Base-by-base conservation (phyloP, 768 basidiomycete species). In the Serendipita vermifera region DNA sequence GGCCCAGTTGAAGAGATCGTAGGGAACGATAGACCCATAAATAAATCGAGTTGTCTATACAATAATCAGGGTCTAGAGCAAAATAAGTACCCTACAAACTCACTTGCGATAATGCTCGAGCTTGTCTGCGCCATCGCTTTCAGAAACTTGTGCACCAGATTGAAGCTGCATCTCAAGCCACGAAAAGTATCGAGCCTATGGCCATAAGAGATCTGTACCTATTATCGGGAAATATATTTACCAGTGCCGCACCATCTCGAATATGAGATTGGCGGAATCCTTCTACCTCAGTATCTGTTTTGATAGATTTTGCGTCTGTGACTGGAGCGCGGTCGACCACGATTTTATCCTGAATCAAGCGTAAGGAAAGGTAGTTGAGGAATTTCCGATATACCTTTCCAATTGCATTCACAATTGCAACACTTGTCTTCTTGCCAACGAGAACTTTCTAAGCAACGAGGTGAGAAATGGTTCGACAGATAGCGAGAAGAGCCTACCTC, bases 1-100 rank as follows among this genome's bases (percentile, higher is more conserved):
- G 92, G 81, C 0, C 94, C 94, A 3, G 87, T 82, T 0, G 88
- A 85, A 0, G 92, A 96, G 55, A 99, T 98, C 0, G 96, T 96
- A 0, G 78, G 69, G 67, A 99, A 99, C 2, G 90, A 93, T 13
- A 93, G 70, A 0, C 94, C 94, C 61, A 77, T 81, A 76, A 89
- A 99, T 48, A 82, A 64, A 27, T 79, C 77, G 22, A 87, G 75
- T 64, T 91, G 81, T 6, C 90, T 92, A 6, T 55, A 15, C 2
- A n/a, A 13, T 31, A 24, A 38, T 58, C 20, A 9, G 39, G 33
- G 46, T 43, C 33, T 17, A 38, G 27, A 7, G 6, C 27, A 40
- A 22, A 31, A 4, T 17, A 35, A 2, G 13, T 7, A 9, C 3
- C 24, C 15, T 24, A 38, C 31, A 31, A 1, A 74, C 86, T 64